Percentiles rank a stretch among this genome's conserved stretches.
Conservation (phyloP, 2,329 filamentous ascomycete species). For the Fusarium luffae region DNA sequence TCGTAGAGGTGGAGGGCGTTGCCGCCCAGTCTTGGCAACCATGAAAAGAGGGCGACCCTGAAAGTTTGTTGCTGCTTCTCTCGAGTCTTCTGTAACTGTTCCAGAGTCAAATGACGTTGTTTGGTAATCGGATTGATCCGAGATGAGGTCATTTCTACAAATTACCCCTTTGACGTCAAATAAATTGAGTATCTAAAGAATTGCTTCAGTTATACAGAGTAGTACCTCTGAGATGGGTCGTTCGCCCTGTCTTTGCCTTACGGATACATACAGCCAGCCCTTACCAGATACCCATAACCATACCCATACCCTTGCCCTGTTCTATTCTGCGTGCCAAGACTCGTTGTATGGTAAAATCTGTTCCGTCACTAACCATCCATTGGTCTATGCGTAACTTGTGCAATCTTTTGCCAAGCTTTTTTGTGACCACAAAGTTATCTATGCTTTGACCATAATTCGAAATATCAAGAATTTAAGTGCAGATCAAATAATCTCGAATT, state of each 20-base stretch:
- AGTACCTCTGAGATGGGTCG: not conserved
- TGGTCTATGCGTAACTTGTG: slow-evolving; percentile 8
- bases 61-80: too few species aligned
- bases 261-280: not conserved
- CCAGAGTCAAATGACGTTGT: slow-evolving; percentile 9
- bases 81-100: not conserved
- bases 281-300: not conserved
- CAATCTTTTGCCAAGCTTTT: slow-evolving; percentile 16
- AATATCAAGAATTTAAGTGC: not conserved
- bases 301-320: not conserved
- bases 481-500: slow-evolving; percentile 2
- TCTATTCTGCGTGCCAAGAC: slow-evolving; percentile 5
- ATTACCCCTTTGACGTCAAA: not conserved
- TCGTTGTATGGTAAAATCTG: slow-evolving; percentile 2
- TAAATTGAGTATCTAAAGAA: not conserved
- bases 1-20: slow-evolving; percentile 19
- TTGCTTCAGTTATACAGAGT: too few species aligned
- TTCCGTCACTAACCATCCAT: not conserved
- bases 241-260: not conserved
- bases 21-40: slow-evolving; percentile 41
- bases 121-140: not conserved
- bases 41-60: slow-evolving; percentile 27
- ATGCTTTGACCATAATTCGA: not conserved
- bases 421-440: not conserved
- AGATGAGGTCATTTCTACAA: slow-evolving; percentile 24